These are phyloP conservation scores for Leptographium radiaticola DNA, from an alignment of 2,329 filamentous ascomycete genomes.

Conservation along the genomic window DNA sequence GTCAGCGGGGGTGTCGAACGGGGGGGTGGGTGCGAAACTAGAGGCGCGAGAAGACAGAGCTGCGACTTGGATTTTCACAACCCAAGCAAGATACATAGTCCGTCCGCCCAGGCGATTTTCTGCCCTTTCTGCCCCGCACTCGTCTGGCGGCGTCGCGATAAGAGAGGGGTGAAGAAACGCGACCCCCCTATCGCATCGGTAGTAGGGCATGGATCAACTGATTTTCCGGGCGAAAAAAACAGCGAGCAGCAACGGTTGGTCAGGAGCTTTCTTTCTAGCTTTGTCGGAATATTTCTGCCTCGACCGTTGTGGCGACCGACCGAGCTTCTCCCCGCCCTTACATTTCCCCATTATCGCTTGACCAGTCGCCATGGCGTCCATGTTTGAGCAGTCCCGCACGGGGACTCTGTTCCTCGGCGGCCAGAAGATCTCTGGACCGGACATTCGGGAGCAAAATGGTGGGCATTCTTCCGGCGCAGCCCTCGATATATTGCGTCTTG, in stretches of 20 bases:
- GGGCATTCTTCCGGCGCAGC: constrained; percentile 11
- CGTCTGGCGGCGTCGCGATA: constrained; percentile 1
- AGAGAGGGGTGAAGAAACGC: not conserved
- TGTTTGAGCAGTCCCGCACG: constrained; percentile 91
- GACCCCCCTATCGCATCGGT: not conserved
- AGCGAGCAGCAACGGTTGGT: not conserved
- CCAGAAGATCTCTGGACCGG: constrained; percentile 90
- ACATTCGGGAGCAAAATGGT: constrained; percentile 97
- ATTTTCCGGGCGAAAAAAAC: constrained; percentile 7
- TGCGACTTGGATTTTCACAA: not conserved
- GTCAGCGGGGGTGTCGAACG: no score
- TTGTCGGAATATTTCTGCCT: constrained; percentile 3
- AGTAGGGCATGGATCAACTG: constrained; percentile 10
- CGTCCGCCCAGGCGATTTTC: not conserved
- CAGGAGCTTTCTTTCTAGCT: not conserved
- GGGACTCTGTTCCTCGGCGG: constrained; percentile 95
- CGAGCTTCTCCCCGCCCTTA: not conserved
- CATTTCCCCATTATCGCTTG: not conserved
- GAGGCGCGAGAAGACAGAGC: no score
- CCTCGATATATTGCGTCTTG: not conserved
- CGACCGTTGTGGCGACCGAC: not conserved
- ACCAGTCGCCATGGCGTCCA: constrained; percentile 59
- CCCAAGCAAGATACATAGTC: not conserved
- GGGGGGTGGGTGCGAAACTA: not conserved
- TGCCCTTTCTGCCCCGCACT: constrained; percentile 8